Evolutionary conservation across 139 green algal species (phyloP).

Genomic region (Micractinium conductrix): DNA sequence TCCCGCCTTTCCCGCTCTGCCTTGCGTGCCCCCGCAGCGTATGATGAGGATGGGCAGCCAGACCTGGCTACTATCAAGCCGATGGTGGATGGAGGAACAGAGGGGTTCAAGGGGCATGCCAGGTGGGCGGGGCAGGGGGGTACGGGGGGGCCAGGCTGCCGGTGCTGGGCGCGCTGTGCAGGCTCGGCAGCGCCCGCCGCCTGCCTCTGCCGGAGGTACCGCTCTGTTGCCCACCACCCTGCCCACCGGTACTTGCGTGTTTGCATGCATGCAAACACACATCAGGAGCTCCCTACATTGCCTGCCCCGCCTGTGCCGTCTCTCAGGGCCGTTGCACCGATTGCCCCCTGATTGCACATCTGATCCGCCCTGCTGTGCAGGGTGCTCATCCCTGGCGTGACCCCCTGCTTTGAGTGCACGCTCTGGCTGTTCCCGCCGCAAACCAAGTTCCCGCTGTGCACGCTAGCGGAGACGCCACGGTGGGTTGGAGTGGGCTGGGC

Average conservation of each 20-base stretch:
- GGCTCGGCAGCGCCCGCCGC: no score
- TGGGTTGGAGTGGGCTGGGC: no score
- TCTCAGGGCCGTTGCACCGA: not conserved
- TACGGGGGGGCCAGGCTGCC: no score
- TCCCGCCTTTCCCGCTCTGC: not conserved
- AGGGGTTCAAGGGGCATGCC: conserved; percentile 98
- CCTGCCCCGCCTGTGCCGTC: not conserved
- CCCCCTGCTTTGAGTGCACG: conserved; percentile 99
- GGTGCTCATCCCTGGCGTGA: conserved; percentile 95
- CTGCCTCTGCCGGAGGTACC: no score
- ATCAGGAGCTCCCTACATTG: no score
- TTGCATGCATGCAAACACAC: no score
- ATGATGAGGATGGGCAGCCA: conserved; percentile 82
- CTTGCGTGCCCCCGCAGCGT: conserved; percentile 71
- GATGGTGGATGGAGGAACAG: conserved; percentile 98
- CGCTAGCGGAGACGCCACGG: conserved; percentile 92
- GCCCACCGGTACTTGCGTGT: no score
- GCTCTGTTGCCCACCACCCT: no score
- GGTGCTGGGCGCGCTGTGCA: no score
- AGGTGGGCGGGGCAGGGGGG: not conserved
- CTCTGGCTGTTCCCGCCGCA: conserved; percentile 99
- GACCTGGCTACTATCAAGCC: conserved; percentile 92
- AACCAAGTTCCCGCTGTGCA: conserved; percentile 97
- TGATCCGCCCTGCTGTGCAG: conserved; percentile 35
- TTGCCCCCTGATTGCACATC: not conserved